A percentile compares a stretch with the other conserved stretches of the same genome.
phyloP scores from a whole-genome alignment of 2,329 filamentous ascomycete genomes.

The Aureobasidium uvarum region DNA sequence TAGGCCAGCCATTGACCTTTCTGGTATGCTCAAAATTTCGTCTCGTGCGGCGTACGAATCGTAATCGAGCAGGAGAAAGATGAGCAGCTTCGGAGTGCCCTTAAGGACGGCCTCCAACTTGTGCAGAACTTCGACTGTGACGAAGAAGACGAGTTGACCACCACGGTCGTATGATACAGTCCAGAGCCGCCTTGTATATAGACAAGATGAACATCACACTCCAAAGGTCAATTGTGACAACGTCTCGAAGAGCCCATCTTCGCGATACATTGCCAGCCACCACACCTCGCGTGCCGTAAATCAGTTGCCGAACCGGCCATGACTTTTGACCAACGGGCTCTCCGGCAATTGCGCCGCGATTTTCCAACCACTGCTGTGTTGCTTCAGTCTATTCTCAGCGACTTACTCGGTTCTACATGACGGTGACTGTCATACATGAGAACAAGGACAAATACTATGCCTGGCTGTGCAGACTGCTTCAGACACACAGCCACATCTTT shows the following conservation, averaged over 20 bases:
- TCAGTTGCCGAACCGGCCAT: neutral
- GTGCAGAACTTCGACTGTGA: neutral
- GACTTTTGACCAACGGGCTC: neutral
- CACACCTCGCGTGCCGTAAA: neutral
- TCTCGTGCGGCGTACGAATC: neutral
- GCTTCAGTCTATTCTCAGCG: neutral
- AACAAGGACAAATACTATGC: neutral
- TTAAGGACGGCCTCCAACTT: neutral
- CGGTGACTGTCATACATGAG: constrained; percentile 3
- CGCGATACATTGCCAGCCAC: neutral
- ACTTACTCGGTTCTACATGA: constrained; percentile 11
- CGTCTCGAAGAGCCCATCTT: neutral
- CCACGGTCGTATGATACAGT: neutral
- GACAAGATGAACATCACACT: neutral
- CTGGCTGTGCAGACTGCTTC: neutral
- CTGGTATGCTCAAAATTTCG: neutral
- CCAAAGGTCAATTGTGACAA: neutral
- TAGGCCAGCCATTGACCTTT: constrained; percentile 12
- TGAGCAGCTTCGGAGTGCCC: neutral
- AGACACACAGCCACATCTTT: constrained; percentile 3
- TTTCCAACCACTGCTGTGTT: neutral
- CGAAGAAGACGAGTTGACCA: neutral
- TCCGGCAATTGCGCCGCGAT: neutral
- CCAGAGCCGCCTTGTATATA: neutral
- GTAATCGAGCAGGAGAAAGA: neutral